Conservation (phyloP, 1,139 yeast genomes). For the Lipomyces yarrowii region DNA sequence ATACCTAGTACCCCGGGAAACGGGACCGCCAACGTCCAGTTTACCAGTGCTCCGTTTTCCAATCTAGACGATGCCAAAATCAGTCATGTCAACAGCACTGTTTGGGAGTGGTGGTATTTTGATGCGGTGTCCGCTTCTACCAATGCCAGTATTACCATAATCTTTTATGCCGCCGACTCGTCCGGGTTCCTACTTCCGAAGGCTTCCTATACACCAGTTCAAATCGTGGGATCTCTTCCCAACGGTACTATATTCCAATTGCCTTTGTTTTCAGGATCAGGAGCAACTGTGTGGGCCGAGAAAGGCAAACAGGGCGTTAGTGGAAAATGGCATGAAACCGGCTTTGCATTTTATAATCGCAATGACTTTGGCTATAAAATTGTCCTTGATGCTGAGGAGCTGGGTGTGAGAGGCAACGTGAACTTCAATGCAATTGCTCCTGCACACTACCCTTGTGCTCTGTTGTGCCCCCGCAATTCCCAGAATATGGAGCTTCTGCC, state of each 20-base stretch:
- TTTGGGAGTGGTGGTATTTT: constrained; percentile 17
- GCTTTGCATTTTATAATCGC: neutral
- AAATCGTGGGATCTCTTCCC: neutral
- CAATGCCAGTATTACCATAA: neutral
- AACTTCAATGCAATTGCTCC: constrained; percentile 2
- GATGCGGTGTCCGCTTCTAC: neutral
- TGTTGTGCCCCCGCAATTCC: constrained; percentile 2
- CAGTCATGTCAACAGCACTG: constrained; percentile 5
- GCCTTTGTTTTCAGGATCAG: neutral
- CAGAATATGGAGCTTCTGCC: neutral
- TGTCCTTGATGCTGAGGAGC: neutral
- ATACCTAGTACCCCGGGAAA: neutral
- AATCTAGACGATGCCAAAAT: neutral
- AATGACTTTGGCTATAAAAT: neutral
- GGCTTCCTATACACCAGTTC: neutral
- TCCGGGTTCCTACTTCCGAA: neutral
- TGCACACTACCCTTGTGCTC: constrained; percentile 8
- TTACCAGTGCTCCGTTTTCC: neutral
- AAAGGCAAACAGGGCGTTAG: neutral
- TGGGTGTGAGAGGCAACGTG: neutral
- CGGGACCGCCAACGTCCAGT: neutral
- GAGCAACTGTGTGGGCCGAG: neutral
- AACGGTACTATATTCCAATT: neutral
- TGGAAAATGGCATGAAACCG: neutral
- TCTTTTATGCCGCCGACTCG: neutral